These are phyloP conservation scores for Phymatotrichopsis omnivora DNA, from an alignment of 2,329 filamentous ascomycete species.

Conservation along the genomic window DNA sequence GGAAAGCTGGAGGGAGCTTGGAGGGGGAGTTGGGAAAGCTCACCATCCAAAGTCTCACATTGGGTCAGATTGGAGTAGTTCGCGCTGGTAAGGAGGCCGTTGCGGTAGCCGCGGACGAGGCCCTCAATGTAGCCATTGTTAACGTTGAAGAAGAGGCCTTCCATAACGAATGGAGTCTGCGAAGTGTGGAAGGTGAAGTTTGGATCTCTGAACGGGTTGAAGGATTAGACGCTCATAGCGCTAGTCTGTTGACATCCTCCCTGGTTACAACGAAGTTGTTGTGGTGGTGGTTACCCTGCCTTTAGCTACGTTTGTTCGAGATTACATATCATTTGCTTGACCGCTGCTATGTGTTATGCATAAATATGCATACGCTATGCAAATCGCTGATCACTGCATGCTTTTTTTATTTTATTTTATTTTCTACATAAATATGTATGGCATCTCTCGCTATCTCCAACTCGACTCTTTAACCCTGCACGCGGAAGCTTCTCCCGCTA, in stretches of 20 bases:
- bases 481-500: conserved; percentile 75
- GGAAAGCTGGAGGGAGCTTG: conserved; percentile 15
- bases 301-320: too few relatives aligned
- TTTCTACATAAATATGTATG: too few relatives aligned
- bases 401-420: too few relatives aligned
- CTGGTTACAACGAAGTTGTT: too few relatives aligned
- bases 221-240: too few relatives aligned
- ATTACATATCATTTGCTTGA: too few relatives aligned
- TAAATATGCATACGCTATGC: too few relatives aligned
- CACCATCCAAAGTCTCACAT: conserved; percentile 95
- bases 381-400: too few relatives aligned
- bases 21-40: conserved; percentile 27
- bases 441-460: not conserved
- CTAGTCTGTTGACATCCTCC: too few relatives aligned
- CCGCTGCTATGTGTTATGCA: too few relatives aligned
- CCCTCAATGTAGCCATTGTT: conserved; percentile 96
- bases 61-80: conserved; percentile 95
- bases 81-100: conserved; percentile 75
- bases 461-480: conserved; percentile 13
- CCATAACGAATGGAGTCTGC: conserved; percentile 48
- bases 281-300: too few relatives aligned
- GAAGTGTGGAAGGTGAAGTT: not conserved
- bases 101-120: conserved; percentile 93
- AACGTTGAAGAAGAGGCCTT: conserved; percentile 88
- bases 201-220: too few relatives aligned